Percentiles rank a stretch among this genome's conserved stretches.
Conservation (phyloP, 805 yeast genomes). For the Candida endomychidarum region DNA sequence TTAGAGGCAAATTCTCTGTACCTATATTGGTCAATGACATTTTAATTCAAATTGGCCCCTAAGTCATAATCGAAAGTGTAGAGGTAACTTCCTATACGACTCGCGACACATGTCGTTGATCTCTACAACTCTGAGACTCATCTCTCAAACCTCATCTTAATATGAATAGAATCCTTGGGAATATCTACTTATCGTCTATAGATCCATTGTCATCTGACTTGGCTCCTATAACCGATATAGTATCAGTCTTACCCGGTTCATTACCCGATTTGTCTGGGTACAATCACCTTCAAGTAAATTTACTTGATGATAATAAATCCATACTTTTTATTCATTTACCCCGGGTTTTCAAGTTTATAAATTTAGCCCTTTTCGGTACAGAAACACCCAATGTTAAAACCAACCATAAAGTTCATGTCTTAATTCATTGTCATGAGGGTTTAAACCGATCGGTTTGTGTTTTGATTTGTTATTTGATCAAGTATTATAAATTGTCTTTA, state of each 20-base stretch:
- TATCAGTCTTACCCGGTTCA: slow-evolving; percentile 67
- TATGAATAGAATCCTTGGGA: slow-evolving; percentile 69
- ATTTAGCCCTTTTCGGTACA: slow-evolving; percentile 10
- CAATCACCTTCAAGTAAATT: slow-evolving; percentile 56
- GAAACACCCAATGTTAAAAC: slow-evolving; percentile 35
- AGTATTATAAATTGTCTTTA: slow-evolving; percentile 51
- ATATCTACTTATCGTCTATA: slow-evolving; percentile 72
- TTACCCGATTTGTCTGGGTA: slow-evolving; percentile 52
- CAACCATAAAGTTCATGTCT: slow-evolving; percentile 41
- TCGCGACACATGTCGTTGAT: too few species aligned
- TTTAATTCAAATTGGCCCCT: too few species aligned
- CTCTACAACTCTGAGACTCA: background rate
- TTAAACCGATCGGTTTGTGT: slow-evolving; percentile 49
- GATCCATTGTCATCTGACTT: slow-evolving; percentile 59
- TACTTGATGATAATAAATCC: slow-evolving; percentile 70
- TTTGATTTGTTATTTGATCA: slow-evolving; percentile 50
- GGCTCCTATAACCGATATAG: slow-evolving; percentile 64
- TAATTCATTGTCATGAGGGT: slow-evolving; percentile 56
- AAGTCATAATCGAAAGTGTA: too few species aligned
- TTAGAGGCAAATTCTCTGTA: too few species aligned
- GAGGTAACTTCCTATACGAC: too few species aligned
- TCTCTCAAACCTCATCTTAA: slow-evolving; percentile 1
- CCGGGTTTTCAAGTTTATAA: slow-evolving; percentile 63
- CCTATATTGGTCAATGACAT: too few species aligned
- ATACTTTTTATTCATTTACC: slow-evolving; percentile 64